Conservation (phyloP, 352 stramenopile species). For the Globisporangium polare region DNA sequence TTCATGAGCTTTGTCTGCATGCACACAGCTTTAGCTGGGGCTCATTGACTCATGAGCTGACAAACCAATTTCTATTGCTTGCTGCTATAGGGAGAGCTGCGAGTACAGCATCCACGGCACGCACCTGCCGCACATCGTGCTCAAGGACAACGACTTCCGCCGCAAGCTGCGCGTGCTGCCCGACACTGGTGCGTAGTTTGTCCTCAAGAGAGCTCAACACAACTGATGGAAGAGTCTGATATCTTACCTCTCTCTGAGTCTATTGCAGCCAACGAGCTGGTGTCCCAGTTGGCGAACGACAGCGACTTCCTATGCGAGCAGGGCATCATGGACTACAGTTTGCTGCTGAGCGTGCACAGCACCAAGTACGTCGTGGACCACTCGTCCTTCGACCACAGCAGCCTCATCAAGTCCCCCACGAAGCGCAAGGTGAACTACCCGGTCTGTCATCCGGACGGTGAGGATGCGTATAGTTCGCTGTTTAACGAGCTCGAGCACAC, state of each 20-base stretch:
- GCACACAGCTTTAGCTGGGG: not conserved
- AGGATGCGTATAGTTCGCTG: slow-evolving; percentile 38
- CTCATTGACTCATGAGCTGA: not conserved
- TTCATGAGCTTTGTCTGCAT: not conserved
- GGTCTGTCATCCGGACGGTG: slow-evolving; percentile 58
- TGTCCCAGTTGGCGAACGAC: slow-evolving; percentile 65
- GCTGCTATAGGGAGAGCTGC: slow-evolving; percentile 42
- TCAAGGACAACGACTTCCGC: slow-evolving; percentile 88
- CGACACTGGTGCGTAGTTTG: slow-evolving; percentile 34
- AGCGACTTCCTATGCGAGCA: slow-evolving; percentile 69
- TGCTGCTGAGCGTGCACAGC: slow-evolving; percentile 83
- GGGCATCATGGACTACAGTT: slow-evolving; percentile 89
- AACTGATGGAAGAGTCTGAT: not conserved
- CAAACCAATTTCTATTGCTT: not conserved
- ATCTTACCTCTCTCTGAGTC: slow-evolving; percentile 8
- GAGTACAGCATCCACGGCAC: slow-evolving; percentile 76
- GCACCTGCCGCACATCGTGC: slow-evolving; percentile 71
- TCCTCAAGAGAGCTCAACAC: no score
- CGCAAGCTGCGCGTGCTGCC: slow-evolving; percentile 72
- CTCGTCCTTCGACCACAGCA: slow-evolving; percentile 29
- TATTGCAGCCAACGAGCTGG: slow-evolving; percentile 41
- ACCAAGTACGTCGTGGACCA: slow-evolving; percentile 84
- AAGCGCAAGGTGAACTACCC: slow-evolving; percentile 73
- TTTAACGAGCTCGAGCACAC: slow-evolving; percentile 32
- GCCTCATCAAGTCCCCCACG: slow-evolving; percentile 42